These are phyloP conservation scores for Colletotrichum tofieldiae DNA, from an alignment of 2,329 filamentous ascomycete genomes.

Conservation along the genomic window DNA sequence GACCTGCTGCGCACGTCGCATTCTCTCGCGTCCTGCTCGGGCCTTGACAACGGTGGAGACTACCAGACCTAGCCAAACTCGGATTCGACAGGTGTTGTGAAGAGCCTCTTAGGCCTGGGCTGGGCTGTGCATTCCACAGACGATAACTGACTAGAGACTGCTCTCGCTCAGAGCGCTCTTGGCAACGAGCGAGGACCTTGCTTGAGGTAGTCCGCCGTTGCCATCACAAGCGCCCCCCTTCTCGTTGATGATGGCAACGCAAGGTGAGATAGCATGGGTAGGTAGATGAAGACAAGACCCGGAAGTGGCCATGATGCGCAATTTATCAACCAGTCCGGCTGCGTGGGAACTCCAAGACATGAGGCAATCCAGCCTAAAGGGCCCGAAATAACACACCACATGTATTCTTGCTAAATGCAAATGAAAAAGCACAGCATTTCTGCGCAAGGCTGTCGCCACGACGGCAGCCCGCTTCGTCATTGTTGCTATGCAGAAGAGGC, in stretches of 20 bases:
- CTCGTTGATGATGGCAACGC: constrained; percentile 5
- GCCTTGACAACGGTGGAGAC: background rate
- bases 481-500: constrained; percentile 2
- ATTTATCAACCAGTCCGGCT: constrained; percentile 1
- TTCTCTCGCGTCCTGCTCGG: background rate
- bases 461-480: constrained; percentile 15
- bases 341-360: constrained; percentile 8
- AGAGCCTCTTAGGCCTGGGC: background rate
- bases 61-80: background rate
- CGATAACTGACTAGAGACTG: background rate
- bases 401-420: background rate
- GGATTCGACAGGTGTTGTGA: background rate
- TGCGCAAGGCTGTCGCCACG: constrained; percentile 13
- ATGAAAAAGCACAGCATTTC: background rate
- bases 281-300: background rate
- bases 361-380: background rate
- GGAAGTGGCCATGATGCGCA: background rate
- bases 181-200: constrained; percentile 7
- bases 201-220: constrained; percentile 11
- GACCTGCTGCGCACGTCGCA: constrained; percentile 4
- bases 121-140: constrained; percentile 31
- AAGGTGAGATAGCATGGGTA: constrained; percentile 1
- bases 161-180: background rate
- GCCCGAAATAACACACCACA: constrained; percentile 8
- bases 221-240: constrained; percentile 2